Base-by-base conservation (phyloP, 768 basidiomycete species). In the Leccinum sublutescens region DNA sequence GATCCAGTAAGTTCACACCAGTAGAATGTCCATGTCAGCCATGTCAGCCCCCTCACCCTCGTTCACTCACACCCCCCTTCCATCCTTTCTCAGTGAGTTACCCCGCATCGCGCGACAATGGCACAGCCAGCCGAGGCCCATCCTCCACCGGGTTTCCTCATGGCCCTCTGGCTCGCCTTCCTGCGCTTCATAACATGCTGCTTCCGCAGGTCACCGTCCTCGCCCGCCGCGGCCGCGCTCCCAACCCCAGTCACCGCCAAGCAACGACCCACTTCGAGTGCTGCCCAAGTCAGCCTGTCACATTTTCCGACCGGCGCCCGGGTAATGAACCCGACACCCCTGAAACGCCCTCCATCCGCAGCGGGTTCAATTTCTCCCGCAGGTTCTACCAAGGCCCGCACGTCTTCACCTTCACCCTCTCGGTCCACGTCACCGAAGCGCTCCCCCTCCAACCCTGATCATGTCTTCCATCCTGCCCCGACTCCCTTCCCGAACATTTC, bases 401-500 rank as follows among this genome's bases (percentile, higher is more conserved):
- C 45, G 12, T 47, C 61, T 14, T 47, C 25, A 3, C 21, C 5
- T 38, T 14, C 48, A 9, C 9, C 40, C 11, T 15, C 23, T 25
- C 58, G 54, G 19, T 63, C 64, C 4, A 2, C 27, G 34, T 57
- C 53, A 5, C 61, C 61, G 19, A 53, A 38, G 52, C 50, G 31
- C 40, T 14, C 48, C 12, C 9, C 33, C 4, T 23, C 23, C 3
- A 25, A 48, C 49, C 55, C 63, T 23, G 52, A 27, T 7, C 52
- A n/a, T 29, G 29, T 62, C n/a, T 58, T 63, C 25, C 66, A 66
- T 19, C 58, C 64, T 10, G 57, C 57, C 17, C 15, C 61, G 17
- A 59, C 58, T 14, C 68, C 68, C 2, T 48, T 69, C 11, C 57
- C 68, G 27, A 52, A 45, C 40, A 64, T 68, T 6, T 69, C 67